phyloP scores from a whole-genome alignment of 179 eudicot species.

The Spinacia oleracea region DNA sequence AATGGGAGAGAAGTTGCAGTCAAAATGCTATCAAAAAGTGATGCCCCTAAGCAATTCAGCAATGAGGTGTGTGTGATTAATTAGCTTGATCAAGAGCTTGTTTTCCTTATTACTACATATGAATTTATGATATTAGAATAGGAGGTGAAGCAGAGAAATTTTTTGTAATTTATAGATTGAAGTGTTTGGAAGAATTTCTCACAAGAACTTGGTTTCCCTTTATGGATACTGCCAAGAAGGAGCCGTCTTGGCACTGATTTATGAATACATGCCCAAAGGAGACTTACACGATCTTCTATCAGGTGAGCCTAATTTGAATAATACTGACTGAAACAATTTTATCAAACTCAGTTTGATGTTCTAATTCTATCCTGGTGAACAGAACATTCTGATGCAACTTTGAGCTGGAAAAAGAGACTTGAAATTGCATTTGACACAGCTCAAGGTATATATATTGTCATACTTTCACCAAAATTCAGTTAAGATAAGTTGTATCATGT shows the following conservation, averaged over 20 bases:
- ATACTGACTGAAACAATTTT: too few species aligned
- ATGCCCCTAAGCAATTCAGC: slow-evolving; percentile 21
- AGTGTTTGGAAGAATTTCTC: slow-evolving; percentile 22
- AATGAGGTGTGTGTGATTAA: slow-evolving; percentile 16
- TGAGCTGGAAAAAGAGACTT: slow-evolving; percentile 17
- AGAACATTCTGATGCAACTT: not conserved
- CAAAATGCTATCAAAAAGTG: slow-evolving; percentile 13
- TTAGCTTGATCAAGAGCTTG: not conserved
- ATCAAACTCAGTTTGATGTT: not conserved
- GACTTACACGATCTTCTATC: slow-evolving; percentile 17
- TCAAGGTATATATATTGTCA: not conserved
- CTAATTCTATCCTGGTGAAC: not conserved
- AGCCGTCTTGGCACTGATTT: slow-evolving; percentile 19
- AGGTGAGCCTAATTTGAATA: not conserved
- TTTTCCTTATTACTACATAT: too few species aligned
- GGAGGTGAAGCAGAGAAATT: not conserved
- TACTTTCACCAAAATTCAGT: too few species aligned
- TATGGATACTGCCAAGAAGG: slow-evolving; percentile 24
- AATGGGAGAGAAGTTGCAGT: slow-evolving; percentile 34
- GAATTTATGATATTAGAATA: too few species aligned
- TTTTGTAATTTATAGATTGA: slow-evolving; percentile 9
- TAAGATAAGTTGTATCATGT: too few species aligned
- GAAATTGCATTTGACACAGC: slow-evolving; percentile 28
- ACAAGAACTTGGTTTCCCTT: slow-evolving; percentile 29
- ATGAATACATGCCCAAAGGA: slow-evolving; percentile 28